phyloP scores from a whole-genome alignment of 768 basidiomycete species.

The Boletus fagicola region DNA sequence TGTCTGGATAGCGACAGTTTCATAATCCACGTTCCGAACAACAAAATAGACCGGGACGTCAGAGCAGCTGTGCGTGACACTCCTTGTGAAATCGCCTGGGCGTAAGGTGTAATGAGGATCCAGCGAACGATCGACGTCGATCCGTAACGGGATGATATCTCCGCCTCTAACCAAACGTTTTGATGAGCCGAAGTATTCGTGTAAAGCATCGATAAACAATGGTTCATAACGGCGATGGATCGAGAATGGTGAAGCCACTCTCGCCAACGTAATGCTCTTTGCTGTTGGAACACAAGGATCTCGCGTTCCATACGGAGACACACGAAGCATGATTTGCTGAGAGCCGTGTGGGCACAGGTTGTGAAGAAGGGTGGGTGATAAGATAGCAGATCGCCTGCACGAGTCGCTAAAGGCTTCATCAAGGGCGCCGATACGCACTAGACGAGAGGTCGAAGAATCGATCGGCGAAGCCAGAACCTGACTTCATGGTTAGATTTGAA shows the following conservation, averaged over 20 bases:
- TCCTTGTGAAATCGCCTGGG: slow-evolving; percentile 3
- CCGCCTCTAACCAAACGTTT: slow-evolving; percentile 66
- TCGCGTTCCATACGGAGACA: slow-evolving; percentile 60
- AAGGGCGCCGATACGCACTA: slow-evolving; percentile 57
- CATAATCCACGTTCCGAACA: slow-evolving; percentile 73
- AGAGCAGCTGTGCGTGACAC: slow-evolving; percentile 1
- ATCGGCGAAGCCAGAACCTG: slow-evolving; percentile 53
- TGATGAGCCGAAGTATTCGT: slow-evolving; percentile 53
- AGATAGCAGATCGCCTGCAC: slow-evolving; percentile 36
- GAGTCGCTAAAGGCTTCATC: slow-evolving; percentile 40
- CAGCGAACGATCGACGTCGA: slow-evolving; percentile 50
- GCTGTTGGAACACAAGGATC: slow-evolving; percentile 68
- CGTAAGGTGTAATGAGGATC: slow-evolving; percentile 15
- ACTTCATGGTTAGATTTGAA: slow-evolving; percentile 5
- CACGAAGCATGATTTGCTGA: slow-evolving; percentile 38
- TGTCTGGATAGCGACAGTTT: slow-evolving; percentile 42
- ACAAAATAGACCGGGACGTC: slow-evolving; percentile 70
- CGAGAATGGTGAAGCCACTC: slow-evolving; percentile 75
- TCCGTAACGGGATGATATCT: slow-evolving; percentile 65
- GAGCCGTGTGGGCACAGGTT: slow-evolving; percentile 43
- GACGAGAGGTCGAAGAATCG: slow-evolving; percentile 39
- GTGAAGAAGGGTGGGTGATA: slow-evolving; percentile 51
- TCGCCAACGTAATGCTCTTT: slow-evolving; percentile 66
- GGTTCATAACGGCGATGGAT: slow-evolving; percentile 63
- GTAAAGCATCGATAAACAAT: slow-evolving; percentile 59